A percentile compares a stretch with the other conserved stretches of the same genome.
Evolutionary conservation across 176 grass and related monocot species (phyloP).

Genomic region (Carex scoparia): DNA sequence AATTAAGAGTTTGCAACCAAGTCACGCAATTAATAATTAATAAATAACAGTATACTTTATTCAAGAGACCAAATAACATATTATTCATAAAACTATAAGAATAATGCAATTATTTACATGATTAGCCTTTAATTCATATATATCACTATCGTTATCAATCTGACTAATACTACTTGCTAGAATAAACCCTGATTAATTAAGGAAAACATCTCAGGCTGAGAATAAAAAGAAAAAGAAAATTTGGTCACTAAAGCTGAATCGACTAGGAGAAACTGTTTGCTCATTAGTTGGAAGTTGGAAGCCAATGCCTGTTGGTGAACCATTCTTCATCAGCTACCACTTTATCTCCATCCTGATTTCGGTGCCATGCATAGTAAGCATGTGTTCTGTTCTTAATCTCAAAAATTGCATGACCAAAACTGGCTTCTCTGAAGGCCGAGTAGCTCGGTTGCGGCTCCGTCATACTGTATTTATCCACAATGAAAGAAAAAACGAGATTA

Average conservation of each 20-base stretch:
- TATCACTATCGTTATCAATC: too few relatives aligned
- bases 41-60: too few relatives aligned
- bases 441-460: slow-evolving; percentile 73
- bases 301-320: slow-evolving; percentile 82
- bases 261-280: neutral
- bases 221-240: neutral
- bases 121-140: too few relatives aligned
- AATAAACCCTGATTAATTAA: neutral
- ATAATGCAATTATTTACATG: too few relatives aligned
- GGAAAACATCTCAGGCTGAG: neutral
- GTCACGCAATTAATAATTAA: too few relatives aligned
- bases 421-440: slow-evolving; percentile 86
- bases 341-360: slow-evolving; percentile 62
- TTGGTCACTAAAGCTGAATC: neutral
- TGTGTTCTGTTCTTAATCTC: slow-evolving; percentile 91
- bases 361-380: slow-evolving; percentile 80
- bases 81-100: too few relatives aligned
- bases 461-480: slow-evolving; percentile 47
- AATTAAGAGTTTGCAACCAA: too few relatives aligned
- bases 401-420: slow-evolving; percentile 84
- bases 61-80: too few relatives aligned
- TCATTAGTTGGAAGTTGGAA: slow-evolving; percentile 25
- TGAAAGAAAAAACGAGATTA: neutral
- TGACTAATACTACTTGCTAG: neutral
- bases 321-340: slow-evolving; percentile 60